A percentile compares a stretch with the other conserved stretches of the same genome.
phyloP scores from a whole-genome alignment of 2,329 filamentous ascomycete genomes.

The Fusarium buxicola region DNA sequence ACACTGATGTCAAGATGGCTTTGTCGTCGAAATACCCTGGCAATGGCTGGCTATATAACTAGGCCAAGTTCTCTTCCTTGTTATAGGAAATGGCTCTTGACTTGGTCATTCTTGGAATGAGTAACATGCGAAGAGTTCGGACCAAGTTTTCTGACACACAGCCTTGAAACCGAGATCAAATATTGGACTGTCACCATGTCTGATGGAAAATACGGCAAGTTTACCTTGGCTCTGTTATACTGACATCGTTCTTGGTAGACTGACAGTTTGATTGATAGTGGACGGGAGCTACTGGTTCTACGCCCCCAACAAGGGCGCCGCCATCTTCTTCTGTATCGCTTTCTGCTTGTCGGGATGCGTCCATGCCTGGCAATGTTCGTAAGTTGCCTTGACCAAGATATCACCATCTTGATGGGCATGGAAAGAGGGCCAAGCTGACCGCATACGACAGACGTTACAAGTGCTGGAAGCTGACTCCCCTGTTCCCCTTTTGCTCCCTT shows the following conservation, averaged over 20 bases:
- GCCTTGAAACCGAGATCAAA: background rate
- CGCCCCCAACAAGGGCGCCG: constrained; percentile 60
- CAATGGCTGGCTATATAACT: constrained; percentile 24
- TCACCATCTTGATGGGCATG: background rate
- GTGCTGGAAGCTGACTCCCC: constrained; percentile 65
- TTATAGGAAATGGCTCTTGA: background rate
- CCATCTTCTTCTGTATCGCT: constrained; percentile 59
- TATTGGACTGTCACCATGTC: constrained; percentile 33
- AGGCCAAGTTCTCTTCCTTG: background rate
- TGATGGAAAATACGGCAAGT: constrained; percentile 49
- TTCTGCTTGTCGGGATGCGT: constrained; percentile 53
- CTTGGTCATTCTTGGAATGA: background rate
- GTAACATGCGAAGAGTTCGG: background rate
- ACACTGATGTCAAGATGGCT: background rate
- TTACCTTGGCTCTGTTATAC: background rate
- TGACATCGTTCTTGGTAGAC: background rate
- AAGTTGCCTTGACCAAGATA: constrained; percentile 41
- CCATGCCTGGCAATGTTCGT: constrained; percentile 61
- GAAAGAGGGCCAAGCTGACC: constrained; percentile 2
- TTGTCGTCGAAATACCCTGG: background rate
- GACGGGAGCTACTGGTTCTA: constrained; percentile 60
- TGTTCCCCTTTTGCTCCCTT: constrained; percentile 65
- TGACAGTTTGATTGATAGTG: constrained; percentile 46
- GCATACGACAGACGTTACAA: constrained; percentile 60
- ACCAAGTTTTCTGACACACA: background rate